Evolutionary conservation across 768 basidiomycete genomes (phyloP).

Genomic region (Calocybe gangraenosa): DNA sequence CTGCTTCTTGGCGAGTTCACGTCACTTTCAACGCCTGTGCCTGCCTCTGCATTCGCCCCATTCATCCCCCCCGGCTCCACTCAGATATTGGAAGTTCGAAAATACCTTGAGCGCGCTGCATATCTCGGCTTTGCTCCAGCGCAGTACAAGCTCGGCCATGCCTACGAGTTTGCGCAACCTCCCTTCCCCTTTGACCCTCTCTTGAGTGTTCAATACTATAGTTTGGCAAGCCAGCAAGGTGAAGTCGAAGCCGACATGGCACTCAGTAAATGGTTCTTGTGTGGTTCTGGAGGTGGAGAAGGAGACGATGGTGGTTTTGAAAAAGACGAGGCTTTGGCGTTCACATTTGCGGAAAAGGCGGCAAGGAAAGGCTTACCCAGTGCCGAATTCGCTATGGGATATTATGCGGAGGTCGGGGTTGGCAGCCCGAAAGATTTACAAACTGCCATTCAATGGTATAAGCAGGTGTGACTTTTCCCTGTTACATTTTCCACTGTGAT

Average conservation of each 20-base stretch:
- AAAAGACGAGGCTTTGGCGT: conserved; percentile 83
- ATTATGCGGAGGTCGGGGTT: conserved; percentile 91
- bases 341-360: conserved; percentile 88
- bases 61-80: conserved; percentile 49
- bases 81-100: conserved; percentile 58
- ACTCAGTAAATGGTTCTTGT: conserved; percentile 94
- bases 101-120: conserved; percentile 80
- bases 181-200: conserved; percentile 87
- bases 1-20: conserved; percentile 82
- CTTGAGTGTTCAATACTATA: conserved; percentile 88
- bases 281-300: conserved; percentile 51
- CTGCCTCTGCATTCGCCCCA: conserved; percentile 46
- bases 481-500: not conserved
- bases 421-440: conserved; percentile 63
- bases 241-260: conserved; percentile 97
- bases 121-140: conserved; percentile 81
- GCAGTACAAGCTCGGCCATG: conserved; percentile 90
- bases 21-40: conserved; percentile 49
- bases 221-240: conserved; percentile 75
- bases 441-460: conserved; percentile 77
- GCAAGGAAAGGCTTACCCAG: conserved; percentile 68
- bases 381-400: conserved; percentile 95
- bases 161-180: conserved; percentile 86
- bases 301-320: conserved; percentile 56
- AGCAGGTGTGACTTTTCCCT: conserved; percentile 26